Base-by-base conservation (phyloP, 2,329 filamentous ascomycete genomes). In the Monosporascus sp. region DNA sequence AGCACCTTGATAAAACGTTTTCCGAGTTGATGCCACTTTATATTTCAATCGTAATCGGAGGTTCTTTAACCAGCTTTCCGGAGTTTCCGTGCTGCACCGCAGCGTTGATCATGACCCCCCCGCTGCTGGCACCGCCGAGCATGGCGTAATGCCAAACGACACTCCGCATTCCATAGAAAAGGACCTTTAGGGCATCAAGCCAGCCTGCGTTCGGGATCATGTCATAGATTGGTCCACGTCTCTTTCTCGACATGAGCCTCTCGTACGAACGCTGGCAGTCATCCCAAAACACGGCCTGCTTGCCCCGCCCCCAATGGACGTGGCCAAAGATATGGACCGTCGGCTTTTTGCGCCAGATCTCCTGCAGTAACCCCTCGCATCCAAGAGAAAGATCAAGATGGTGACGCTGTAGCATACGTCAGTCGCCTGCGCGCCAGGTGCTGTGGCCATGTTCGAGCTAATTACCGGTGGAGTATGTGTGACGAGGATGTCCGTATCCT, bases 251-350 rank as follows among this genome's bases (percentile, higher is more conserved):
- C 66, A 81, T 71, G 24, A 90, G 76, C n/a, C 76, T 74, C 71
- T 93, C 90, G 71, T 90, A 91, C 2, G 81, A 80, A 34, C 73
- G 73, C 69, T 95, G 90, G 55, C 83, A 81, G 26, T 84, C 80
- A 68, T 94, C 90, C 78, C 88, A 96, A 71, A 83, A 87, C 9
- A 88, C 78, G 0, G 84, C 70, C 63, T 91, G 84, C 44, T 75
- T 76, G 17, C 91, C 91, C 46, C 87, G 81, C 8, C 84, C 88
- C 64, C 80, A 87, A 72, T 96, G 91, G 24, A 92, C 81, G 70
- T 96, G 91, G 1, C 91, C 91, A 67, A 94, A 96, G 48, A 96
- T 80, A 69, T 96, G 90, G 16, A 96, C 73, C 14, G 76, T 76
- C 0, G 91, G 91, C 57, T 82, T 84, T 11, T 91, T 83, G 37